A percentile compares a stretch with the other conserved stretches of the same genome.
Conservation (phyloP, 139 green algal genomes). For the Ulvella scutata region DNA sequence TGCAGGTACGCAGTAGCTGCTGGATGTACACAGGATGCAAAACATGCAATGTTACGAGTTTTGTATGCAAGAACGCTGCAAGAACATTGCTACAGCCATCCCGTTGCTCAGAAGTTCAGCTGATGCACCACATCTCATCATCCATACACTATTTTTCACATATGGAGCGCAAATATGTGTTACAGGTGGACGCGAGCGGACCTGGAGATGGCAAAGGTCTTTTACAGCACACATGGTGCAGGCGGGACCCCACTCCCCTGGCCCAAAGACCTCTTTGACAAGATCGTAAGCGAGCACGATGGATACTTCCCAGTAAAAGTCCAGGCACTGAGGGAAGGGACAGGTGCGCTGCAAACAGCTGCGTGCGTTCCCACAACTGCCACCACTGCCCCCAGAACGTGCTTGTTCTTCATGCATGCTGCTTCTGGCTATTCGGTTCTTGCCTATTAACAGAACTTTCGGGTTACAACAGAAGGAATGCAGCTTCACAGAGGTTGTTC, state of each 20-base stretch:
- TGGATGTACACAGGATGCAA: no score
- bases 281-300: constrained; percentile 70
- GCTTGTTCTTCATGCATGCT: background rate
- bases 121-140: no score
- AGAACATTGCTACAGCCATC: no score
- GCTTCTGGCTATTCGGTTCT: background rate
- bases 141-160: no score
- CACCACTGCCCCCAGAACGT: constrained; percentile 58
- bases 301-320: constrained; percentile 78
- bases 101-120: no score
- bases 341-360: no score
- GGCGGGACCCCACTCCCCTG: constrained; percentile 48
- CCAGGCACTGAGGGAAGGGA: constrained; percentile 73
- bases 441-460: background rate
- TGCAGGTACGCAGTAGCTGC: no score
- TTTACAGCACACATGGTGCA: constrained; percentile 62
- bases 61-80: no score
- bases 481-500: background rate
- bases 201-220: constrained; percentile 51
- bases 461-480: background rate
- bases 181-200: constrained; percentile 69
- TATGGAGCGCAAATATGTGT: no score
- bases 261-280: constrained; percentile 54
- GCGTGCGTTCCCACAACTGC: constrained; percentile 49
- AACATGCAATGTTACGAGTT: no score